Evolutionary conservation across 805 yeast species (phyloP), one percentile per base, ranked within the genome.

Genomic region (Zygosaccharomyces bailii): DNA sequence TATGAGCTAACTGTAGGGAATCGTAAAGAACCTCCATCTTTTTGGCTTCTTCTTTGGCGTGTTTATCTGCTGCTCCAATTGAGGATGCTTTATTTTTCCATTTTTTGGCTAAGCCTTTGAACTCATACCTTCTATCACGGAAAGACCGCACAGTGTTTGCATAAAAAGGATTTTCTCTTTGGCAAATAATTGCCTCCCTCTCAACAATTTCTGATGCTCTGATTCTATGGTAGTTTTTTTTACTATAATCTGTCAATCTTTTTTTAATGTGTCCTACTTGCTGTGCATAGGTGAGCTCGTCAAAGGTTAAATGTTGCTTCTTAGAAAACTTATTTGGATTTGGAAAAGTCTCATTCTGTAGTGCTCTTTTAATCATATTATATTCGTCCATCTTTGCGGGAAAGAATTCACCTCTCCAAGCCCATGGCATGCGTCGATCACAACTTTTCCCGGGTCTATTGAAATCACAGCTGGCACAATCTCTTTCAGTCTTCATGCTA

Each of bases 381-480:
- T 93, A 91, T 58, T 93, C 99, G 58, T 84, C 89, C 77, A 80
- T 81, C 61, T 86, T 83, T 0, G 97, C 88, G 0, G 99, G 98
- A 52, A 74, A 85, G 57, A 74, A 95, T 56, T 93, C 99, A 42
- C 98, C 99, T 71, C 99, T 80, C 98, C 99, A 93, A 5, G 96
- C 76, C 99, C 99, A 93, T 0, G 90, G 86, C 44, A 93, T 67
- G 44, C 91, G 71, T 59, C 99, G 73, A 56, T 91, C 99, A 70
- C 99, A 93, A 8, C 74, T 76, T 59, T 93, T 93, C 4, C 95
- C 97, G 0, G 97, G 98, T 45, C 96, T 72, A 62, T 93, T 93
- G 68, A 89, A 95, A 56, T 93, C 99, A 70, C 99, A 95, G 33
- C 95, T 81, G 0, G 99, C 98, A 68, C 99, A 95, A 58, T 89